phyloP scores from a whole-genome alignment of 345 rosid genomes.

The Schrenkiella parvula region DNA sequence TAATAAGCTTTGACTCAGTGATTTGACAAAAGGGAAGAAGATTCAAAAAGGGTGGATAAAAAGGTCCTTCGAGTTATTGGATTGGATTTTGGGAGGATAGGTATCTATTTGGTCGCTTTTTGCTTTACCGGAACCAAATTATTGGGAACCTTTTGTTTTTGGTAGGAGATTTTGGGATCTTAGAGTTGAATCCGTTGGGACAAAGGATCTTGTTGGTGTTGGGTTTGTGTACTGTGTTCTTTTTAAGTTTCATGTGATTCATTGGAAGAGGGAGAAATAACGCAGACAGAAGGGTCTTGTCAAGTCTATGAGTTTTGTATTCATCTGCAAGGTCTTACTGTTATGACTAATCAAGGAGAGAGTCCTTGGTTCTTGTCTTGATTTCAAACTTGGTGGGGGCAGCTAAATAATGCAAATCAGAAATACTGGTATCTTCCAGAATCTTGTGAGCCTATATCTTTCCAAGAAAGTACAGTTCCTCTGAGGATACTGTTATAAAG shows the following conservation, averaged over 20 bases:
- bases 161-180: background rate
- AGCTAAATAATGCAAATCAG: slow-evolving; percentile 14
- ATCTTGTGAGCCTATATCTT: slow-evolving; percentile 16
- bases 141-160: background rate
- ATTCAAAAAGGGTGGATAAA: background rate
- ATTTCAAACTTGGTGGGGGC: slow-evolving; percentile 40
- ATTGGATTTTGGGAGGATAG: background rate
- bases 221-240: slow-evolving; percentile 4
- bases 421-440: slow-evolving; percentile 9
- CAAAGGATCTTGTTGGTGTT: slow-evolving; percentile 3
- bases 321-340: slow-evolving; percentile 31
- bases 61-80: background rate
- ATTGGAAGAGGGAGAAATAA: slow-evolving; percentile 22
- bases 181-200: slow-evolving; percentile 3
- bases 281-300: slow-evolving; percentile 40
- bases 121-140: background rate
- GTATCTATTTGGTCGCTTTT: background rate
- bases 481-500: slow-evolving; percentile 2
- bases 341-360: slow-evolving; percentile 22
- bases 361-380: slow-evolving; percentile 41
- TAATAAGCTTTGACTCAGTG: slow-evolving; percentile 36
- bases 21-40: slow-evolving; percentile 33
- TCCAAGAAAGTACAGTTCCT: slow-evolving; percentile 7
- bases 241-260: slow-evolving; percentile 28
- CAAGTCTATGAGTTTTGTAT: slow-evolving; percentile 36